Percentiles rank a stretch among this genome's conserved stretches.
These are phyloP conservation scores for Poronia punctata DNA, from an alignment of 495 filamentous ascomycete species.

Conservation along the genomic window DNA sequence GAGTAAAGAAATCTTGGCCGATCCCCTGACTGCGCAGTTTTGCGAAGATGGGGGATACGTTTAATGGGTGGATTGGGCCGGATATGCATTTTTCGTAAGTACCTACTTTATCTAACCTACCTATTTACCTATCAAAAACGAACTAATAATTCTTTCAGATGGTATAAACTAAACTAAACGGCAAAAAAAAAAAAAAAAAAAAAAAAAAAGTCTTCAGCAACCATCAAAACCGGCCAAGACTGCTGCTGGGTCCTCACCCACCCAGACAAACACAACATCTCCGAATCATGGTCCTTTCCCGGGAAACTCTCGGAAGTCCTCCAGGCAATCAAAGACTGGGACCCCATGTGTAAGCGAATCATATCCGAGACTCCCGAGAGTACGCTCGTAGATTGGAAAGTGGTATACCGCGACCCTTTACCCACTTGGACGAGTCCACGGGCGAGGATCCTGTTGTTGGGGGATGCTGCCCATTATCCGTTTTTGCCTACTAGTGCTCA, in stretches of 20 bases:
- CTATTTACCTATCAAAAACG: too few species aligned
- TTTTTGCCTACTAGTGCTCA: conserved; percentile 58
- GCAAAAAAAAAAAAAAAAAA: too few species aligned
- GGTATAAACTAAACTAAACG: too few species aligned
- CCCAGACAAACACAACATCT: conserved; percentile 50
- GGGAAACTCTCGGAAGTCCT: conserved; percentile 51
- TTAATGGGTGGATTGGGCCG: conserved; percentile 54
- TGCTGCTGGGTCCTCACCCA: conserved; percentile 62
- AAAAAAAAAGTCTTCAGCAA: conserved; percentile 49
- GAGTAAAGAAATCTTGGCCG: conserved; percentile 52
- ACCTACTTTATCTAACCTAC: too few species aligned
- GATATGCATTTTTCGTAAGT: conserved; percentile 58
- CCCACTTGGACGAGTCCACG: conserved; percentile 55
- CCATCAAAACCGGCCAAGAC: conserved; percentile 53
- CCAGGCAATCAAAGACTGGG: conserved; percentile 56
- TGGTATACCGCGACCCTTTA: conserved; percentile 59
- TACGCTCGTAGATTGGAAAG: conserved; percentile 55
- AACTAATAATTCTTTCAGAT: too few species aligned
- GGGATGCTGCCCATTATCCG: conserved; percentile 57
- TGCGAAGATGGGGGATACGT: conserved; percentile 56
- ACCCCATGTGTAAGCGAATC: conserved; percentile 50
- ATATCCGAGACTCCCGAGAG: conserved; percentile 51
- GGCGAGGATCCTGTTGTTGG: conserved; percentile 50
- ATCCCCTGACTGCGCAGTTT: conserved; percentile 51
- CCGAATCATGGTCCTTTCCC: conserved; percentile 55